A percentile compares a stretch with the other conserved stretches of the same genome.
Evolutionary conservation across 441 rosid genomes (phyloP).

Genomic region (Sinapis alba): DNA sequence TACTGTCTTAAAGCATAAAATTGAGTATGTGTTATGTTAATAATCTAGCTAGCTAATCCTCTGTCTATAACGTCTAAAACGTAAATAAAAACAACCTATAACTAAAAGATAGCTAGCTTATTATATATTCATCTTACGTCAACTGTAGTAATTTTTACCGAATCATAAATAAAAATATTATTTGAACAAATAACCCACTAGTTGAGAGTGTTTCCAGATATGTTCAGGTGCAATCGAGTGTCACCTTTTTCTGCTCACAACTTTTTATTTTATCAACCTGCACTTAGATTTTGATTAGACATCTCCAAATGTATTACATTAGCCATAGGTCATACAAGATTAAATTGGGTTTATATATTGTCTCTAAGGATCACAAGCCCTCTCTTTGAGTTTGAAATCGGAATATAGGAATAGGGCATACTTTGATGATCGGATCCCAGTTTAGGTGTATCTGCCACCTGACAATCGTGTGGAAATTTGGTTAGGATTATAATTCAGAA

Average conservation of each 20-base stretch:
- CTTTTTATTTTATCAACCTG: background rate
- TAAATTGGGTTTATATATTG: background rate
- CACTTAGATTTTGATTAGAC: constrained; percentile 11
- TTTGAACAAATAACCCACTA: constrained; percentile 31
- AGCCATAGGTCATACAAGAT: constrained; percentile 5
- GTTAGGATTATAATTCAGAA: background rate
- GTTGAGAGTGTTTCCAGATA: constrained; percentile 27
- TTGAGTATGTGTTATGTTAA: background rate
- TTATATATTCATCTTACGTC: background rate
- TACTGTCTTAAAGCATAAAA: background rate
- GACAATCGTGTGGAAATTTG: background rate
- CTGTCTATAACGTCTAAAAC: too few species aligned
- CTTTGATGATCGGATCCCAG: background rate
- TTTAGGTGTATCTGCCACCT: background rate
- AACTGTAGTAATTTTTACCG: background rate
- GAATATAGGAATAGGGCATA: background rate
- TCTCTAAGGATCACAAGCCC: background rate
- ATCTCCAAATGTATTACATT: constrained; percentile 21
- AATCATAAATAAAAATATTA: constrained; percentile 17
- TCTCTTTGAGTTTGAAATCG: background rate
- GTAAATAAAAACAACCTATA: background rate
- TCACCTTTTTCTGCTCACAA: too few species aligned
- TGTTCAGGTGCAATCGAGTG: constrained; percentile 22
- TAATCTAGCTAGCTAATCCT: background rate
- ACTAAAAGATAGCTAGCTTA: background rate